phyloP scores from a whole-genome alignment of 1,139 yeast genomes.

The Geotrichum fermentans region DNA sequence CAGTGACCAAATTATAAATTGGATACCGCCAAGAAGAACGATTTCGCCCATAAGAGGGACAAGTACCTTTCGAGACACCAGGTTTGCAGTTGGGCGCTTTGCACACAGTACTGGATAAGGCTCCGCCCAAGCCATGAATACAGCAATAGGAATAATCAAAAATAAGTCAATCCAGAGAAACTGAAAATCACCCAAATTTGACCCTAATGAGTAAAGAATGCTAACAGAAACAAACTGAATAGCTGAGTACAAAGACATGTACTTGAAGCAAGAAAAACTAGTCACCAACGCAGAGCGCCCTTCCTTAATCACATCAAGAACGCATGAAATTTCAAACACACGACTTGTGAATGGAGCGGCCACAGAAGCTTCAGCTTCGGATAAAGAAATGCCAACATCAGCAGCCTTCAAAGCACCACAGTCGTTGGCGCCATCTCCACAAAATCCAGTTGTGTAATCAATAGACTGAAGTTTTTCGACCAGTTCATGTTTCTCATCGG shows the following conservation, averaged over 20 bases:
- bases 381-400: slow-evolving; percentile 89
- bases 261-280: slow-evolving; percentile 93
- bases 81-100: slow-evolving; percentile 89
- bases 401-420: slow-evolving; percentile 98
- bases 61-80: slow-evolving; percentile 82
- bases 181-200: slow-evolving; percentile 96
- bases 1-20: slow-evolving; percentile 58
- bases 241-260: slow-evolving; percentile 95
- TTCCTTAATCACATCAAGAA: slow-evolving; percentile 81
- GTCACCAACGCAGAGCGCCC: slow-evolving; percentile 96
- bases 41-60: slow-evolving; percentile 78
- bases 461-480: slow-evolving; percentile 79
- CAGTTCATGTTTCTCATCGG: slow-evolving; percentile 94
- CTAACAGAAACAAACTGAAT: slow-evolving; percentile 89
- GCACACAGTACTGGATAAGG: slow-evolving; percentile 58
- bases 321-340: slow-evolving; percentile 85
- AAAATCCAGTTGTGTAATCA: slow-evolving; percentile 91
- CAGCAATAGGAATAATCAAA: slow-evolving; percentile 87
- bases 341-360: slow-evolving; percentile 97
- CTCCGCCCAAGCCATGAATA: slow-evolving; percentile 94
- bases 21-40: slow-evolving; percentile 55
- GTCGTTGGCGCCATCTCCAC: slow-evolving; percentile 91
- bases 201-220: slow-evolving; percentile 78
- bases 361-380: slow-evolving; percentile 97
- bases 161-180: slow-evolving; percentile 88